phyloP scores from a whole-genome alignment of 2,329 filamentous ascomycete genomes.

The Metarhizium rileyi region DNA sequence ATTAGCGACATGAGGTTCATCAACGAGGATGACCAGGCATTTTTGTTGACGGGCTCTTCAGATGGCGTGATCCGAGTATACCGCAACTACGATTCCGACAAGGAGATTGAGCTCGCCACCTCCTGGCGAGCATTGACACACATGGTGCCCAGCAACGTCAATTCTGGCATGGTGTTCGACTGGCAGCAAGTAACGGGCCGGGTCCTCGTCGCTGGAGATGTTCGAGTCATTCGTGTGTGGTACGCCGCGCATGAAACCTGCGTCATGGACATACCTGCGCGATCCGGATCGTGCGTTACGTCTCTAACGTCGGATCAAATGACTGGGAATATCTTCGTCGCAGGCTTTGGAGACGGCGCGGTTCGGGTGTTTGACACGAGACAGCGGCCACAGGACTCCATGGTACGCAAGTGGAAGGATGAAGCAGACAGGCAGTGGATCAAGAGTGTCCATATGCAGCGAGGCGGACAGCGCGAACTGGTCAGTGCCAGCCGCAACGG shows the following conservation, averaged over 20 bases:
- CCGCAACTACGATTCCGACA: constrained; percentile 75
- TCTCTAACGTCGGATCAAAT: constrained; percentile 96
- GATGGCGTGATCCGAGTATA: constrained; percentile 93
- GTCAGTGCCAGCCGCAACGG: constrained; percentile 86
- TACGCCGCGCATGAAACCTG: constrained; percentile 90
- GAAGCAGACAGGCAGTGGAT: constrained; percentile 82
- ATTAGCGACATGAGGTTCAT: constrained; percentile 96
- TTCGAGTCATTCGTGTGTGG: constrained; percentile 93
- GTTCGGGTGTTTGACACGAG: constrained; percentile 91
- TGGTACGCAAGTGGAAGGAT: constrained; percentile 96
- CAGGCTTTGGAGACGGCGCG: constrained; percentile 91
- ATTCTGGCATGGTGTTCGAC: constrained; percentile 92
- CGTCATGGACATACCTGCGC: constrained; percentile 84
- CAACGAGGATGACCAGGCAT: constrained; percentile 94
- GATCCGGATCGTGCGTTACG: constrained; percentile 91
- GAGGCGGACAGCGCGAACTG: constrained; percentile 84
- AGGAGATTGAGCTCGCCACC: constrained; percentile 73
- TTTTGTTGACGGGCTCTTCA: constrained; percentile 89
- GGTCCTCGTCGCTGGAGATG: constrained; percentile 90
- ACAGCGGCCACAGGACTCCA: constrained; percentile 71
- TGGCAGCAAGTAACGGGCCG: constrained; percentile 98
- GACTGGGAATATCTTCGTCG: constrained; percentile 90
- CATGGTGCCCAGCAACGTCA: constrained; percentile 86
- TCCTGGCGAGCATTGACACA: constrained; percentile 88
- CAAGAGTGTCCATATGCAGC: constrained; percentile 92